These are phyloP conservation scores for Dovyalis caffra DNA, from an alignment of 345 rosid species.

Conservation along the genomic window DNA sequence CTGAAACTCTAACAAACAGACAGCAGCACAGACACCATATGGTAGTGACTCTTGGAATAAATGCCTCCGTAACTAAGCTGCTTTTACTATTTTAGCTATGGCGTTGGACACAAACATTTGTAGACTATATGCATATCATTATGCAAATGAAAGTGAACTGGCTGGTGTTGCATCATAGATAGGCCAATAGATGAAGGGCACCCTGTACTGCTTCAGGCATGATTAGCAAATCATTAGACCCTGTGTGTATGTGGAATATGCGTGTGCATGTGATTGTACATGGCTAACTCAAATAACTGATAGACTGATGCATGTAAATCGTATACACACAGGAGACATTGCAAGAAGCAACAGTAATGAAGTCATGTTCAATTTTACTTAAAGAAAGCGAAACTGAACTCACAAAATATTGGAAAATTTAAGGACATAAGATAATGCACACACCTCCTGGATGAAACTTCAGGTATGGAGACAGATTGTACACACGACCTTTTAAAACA, in stretches of 20 bases:
- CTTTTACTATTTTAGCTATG: not conserved
- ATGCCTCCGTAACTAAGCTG: not conserved
- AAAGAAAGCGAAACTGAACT: not conserved
- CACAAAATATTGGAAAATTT: not conserved
- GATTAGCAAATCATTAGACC: no score
- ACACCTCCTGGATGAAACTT: constrained; percentile 94
- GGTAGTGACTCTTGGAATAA: not conserved
- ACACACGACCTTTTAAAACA: constrained; percentile 79
- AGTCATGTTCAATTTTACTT: not conserved
- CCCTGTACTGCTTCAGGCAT: no score
- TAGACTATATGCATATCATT: no score
- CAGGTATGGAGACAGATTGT: constrained; percentile 87
- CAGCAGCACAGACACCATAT: not conserved
- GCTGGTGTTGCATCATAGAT: no score
- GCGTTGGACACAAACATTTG: not conserved
- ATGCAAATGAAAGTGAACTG: no score
- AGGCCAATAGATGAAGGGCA: no score
- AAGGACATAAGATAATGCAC: constrained; percentile 7
- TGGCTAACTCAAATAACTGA: no score
- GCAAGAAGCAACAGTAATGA: not conserved
- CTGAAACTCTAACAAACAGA: not conserved
- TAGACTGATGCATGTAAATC: not conserved
- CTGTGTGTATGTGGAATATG: no score
- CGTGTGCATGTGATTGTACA: no score
- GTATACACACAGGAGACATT: not conserved